Percentiles rank a stretch among this genome's conserved stretches.
Evolutionary conservation across 495 filamentous ascomycete species (phyloP).

Genomic region (Aspergillus diversus): DNA sequence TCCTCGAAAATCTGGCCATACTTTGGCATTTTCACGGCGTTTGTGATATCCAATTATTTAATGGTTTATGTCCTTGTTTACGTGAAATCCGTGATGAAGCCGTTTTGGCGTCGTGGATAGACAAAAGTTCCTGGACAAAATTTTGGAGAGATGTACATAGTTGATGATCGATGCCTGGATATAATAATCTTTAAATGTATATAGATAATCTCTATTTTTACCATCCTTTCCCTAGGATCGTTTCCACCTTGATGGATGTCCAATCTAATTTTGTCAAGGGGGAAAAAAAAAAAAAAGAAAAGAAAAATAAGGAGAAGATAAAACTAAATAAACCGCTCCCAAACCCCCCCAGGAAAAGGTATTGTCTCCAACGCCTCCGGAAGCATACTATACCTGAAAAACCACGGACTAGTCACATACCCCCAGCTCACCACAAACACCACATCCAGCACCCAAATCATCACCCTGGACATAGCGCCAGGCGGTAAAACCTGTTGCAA

Average conservation of each 20-base stretch:
- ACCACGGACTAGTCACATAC: constrained; percentile 26
- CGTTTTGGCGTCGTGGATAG: constrained; percentile 28
- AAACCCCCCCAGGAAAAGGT: neutral
- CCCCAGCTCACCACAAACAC: constrained; percentile 21
- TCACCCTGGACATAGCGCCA: constrained; percentile 41
- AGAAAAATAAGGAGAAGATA: no score
- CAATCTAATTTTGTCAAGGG: no score
- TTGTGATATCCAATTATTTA: constrained; percentile 70
- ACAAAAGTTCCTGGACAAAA: neutral
- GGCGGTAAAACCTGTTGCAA: constrained; percentile 9
- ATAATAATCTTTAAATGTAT: no score
- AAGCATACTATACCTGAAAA: constrained; percentile 24
- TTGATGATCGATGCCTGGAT: no score
- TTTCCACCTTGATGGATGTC: no score
- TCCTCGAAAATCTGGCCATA: constrained; percentile 65
- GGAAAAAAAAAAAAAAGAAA: no score
- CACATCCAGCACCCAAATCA: constrained; percentile 61
- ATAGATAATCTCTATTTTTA: no score
- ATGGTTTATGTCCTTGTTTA: constrained; percentile 63
- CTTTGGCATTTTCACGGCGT: constrained; percentile 73
- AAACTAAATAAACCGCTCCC: neutral
- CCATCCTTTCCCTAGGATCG: no score
- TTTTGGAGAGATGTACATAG: no score
- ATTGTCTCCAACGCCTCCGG: constrained; percentile 16
- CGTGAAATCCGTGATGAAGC: constrained; percentile 42